Conservation (phyloP, 441 rosid species). For the Jatropha multifida region DNA sequence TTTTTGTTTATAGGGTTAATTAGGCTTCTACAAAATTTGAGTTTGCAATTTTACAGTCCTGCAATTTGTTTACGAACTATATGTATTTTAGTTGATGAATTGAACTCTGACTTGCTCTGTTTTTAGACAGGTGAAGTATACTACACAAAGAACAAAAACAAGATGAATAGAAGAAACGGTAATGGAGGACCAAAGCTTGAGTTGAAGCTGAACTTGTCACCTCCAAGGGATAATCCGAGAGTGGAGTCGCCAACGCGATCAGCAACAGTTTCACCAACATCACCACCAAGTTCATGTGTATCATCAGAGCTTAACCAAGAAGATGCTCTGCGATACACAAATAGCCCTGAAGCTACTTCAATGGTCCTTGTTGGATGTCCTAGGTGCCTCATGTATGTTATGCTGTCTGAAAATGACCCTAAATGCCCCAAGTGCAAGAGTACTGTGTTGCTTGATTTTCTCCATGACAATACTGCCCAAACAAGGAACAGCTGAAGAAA, state of each 20-base stretch:
- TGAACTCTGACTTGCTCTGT: background rate
- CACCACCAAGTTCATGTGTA: constrained; percentile 89
- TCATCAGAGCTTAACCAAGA: constrained; percentile 77
- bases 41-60: too few species aligned
- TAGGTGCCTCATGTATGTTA: constrained; percentile 94
- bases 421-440: constrained; percentile 98
- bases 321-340: constrained; percentile 39
- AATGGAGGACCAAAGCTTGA: constrained; percentile 65
- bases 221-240: constrained; percentile 51
- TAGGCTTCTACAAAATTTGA: too few species aligned
- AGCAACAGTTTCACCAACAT: constrained; percentile 64
- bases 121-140: constrained; percentile 14
- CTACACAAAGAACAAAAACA: constrained; percentile 10
- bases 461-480: constrained; percentile 45
- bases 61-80: too few species aligned
- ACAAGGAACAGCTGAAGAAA: constrained; percentile 43
- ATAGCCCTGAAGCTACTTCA: constrained; percentile 82
- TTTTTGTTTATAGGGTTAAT: background rate
- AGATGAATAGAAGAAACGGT: constrained; percentile 71
- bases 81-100: background rate
- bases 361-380: constrained; percentile 98
- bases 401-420: constrained; percentile 91
- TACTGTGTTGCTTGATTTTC: constrained; percentile 92
- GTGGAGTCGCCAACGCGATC: constrained; percentile 63
- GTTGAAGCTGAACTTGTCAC: constrained; percentile 86